Percentiles rank a stretch among this genome's conserved stretches.
phyloP scores from a whole-genome alignment of 2,329 filamentous ascomycete genomes.

The Pseudogymnoascus sp. region DNA sequence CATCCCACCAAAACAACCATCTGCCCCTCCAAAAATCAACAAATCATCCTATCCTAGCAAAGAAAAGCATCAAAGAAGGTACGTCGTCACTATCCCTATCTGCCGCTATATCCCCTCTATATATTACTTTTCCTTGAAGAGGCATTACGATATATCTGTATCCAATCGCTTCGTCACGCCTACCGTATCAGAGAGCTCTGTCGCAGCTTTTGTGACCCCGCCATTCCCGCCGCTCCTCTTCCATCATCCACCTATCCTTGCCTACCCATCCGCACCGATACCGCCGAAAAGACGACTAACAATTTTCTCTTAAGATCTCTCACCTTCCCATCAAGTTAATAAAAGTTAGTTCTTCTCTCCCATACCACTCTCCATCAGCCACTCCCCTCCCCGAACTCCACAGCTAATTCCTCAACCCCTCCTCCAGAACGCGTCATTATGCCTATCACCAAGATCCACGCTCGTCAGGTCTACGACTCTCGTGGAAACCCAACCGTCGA shows the following conservation, averaged over 20 bases:
- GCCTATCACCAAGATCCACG: conserved; percentile 85
- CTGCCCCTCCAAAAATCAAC: conserved; percentile 1
- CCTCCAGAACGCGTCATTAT: conserved; percentile 49
- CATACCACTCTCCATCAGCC: neutral
- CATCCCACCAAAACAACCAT: neutral
- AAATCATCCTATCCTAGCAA: neutral
- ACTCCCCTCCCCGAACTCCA: neutral
- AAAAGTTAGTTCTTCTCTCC: neutral
- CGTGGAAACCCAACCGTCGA: conserved; percentile 97
- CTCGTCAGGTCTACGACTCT: conserved; percentile 96
- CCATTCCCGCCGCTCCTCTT: conserved; percentile 15
- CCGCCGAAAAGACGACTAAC: neutral
- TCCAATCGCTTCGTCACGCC: neutral
- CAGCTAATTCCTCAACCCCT: neutral
- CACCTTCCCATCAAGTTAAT: neutral
- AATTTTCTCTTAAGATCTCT: conserved; percentile 2
- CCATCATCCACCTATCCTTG: conserved; percentile 3
- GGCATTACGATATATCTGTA: neutral
- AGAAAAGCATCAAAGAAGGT: neutral
- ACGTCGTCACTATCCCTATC: neutral
- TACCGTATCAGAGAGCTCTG: conserved; percentile 19
- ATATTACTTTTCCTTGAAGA: neutral
- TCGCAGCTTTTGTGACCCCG: conserved; percentile 15
- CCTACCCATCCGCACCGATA: neutral
- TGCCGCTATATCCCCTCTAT: neutral